Base-by-base conservation (phyloP, 495 filamentous ascomycete genomes). In the Glarea lozoyensis region DNA sequence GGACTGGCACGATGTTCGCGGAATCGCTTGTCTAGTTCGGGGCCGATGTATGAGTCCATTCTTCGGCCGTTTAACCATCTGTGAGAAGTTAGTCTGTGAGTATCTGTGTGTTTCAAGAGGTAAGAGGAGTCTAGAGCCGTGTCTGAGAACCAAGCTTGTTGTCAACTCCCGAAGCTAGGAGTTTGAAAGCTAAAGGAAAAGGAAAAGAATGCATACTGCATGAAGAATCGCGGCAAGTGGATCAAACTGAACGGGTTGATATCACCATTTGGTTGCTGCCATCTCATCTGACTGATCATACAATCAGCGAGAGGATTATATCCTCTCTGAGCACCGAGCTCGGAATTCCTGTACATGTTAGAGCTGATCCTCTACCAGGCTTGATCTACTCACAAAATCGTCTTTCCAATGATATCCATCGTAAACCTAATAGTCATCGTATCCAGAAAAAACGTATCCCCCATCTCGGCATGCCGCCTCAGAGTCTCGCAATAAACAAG, bases 391-490 rank as follows among this genome's bases (percentile, higher is more conserved):
- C 17, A 39, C 36, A 64, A 55, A 4, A 60, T 47, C 4, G 64
- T 40, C 11, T 48, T 48, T 10, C 63, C 63, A 15, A 63, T 69
- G 49, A 88, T 83, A 54, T 88, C 83, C 65, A 86, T 69, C 53
- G 81, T 65, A 60, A 88, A 65, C 52, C 78, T 76, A 24, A 78
- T 73, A 12, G 73, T 73, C 58, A 84, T 61, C 49, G 79, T 81
- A 60, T 84, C 82, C 34, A 87, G 56, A 59, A 81, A 42, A 21
- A 64, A 59, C 18, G 62, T 37, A 27, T 58, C 54, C 10, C 55
- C 58, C 1, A 33, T 45, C 9, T 30, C 15, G 18, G 53, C 53
- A 40, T 56, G 46, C 19, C 57, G 49, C 9, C 62, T 60, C 0
- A 69, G 48, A 29, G 52, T 56, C n/a, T 54, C 44, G 5, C 58